Evolutionary conservation across 257 asterid genomes (phyloP), one percentile per base, ranked within the genome.

Genomic region (Coffea canephora): DNA sequence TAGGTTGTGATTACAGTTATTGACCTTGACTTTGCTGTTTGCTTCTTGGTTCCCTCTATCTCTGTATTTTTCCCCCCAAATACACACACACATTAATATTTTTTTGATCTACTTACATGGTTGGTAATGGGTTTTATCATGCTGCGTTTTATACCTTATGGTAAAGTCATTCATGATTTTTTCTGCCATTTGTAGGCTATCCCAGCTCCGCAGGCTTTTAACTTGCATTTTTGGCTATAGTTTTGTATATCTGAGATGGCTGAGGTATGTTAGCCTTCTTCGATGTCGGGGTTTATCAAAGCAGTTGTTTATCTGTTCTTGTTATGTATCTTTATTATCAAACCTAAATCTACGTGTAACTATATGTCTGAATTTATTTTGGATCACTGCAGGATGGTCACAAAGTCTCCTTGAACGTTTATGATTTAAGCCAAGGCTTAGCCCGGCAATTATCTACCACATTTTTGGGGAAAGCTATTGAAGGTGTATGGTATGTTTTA

Each of bases 341-440:
- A 25, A 14, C 14, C 4, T 59, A 21, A 34, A 41, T 0, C 25
- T 25, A 23, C 46, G 9, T 31, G 43, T 39, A 1, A 41, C 18
- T 3, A 7, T 2, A n/a, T n/a, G 4, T 15, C 9, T 8, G 15
- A 48, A 36, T 64, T 80, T 43, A 39, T 77, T 39, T 39, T 85
- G 55, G 86, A 67, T 75, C 78, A 49, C 82, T 76, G 84, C 90
- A 96, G 98, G 99, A 96, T 43, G 93, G 91, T 77, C 79, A 88
- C 90, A 92, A 90, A 85, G 99, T 96, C 46, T 39, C 85, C 65
- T 89, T 96, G 92, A 88, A 92, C 31, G 98, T 90, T 50, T 96
- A 96, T 68, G 99, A 96, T 88, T 86, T 96, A 49, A 96, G 99
- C 88, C 99, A 91, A 80, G 99, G 99, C 64, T 73, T 96, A 65